These are phyloP conservation scores for Russula compacta DNA, from an alignment of 768 basidiomycete species.

Conservation along the genomic window DNA sequence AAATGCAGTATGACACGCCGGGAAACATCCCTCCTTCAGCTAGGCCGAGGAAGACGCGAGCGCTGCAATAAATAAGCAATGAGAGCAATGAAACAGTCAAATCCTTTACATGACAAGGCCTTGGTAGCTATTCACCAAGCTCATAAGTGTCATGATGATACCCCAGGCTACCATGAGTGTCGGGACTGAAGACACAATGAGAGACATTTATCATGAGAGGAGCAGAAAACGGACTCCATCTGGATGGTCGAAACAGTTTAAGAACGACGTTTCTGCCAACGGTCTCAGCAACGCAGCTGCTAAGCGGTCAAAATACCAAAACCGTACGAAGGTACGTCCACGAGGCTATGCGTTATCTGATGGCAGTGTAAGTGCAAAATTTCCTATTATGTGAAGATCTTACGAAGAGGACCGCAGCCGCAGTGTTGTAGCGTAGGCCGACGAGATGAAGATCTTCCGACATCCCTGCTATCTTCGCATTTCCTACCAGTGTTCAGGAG, in stretches of 20 bases:
- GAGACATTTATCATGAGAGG: background rate
- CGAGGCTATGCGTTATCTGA: constrained; percentile 31
- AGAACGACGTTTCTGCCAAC: constrained; percentile 30
- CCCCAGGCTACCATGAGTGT: constrained; percentile 34
- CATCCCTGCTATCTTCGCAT: constrained; percentile 37
- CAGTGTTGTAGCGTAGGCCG: constrained; percentile 31
- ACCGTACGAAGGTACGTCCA: constrained; percentile 32
- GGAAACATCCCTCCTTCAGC: constrained; percentile 37
- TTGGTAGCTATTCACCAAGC: constrained; percentile 29
- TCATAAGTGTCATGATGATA: constrained; percentile 33
- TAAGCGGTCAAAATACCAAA: background rate
- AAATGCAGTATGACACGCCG: constrained; percentile 37
- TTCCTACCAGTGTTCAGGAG: constrained; percentile 1
- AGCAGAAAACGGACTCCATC: constrained; percentile 27
- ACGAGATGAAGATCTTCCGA: constrained; percentile 29
- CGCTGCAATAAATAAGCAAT: constrained; percentile 21
- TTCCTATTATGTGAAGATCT: background rate
- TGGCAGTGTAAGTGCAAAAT: background rate
- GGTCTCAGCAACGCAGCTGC: background rate
- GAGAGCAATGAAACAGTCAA: background rate
- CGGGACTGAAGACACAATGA: constrained; percentile 28
- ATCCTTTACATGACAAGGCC: constrained; percentile 27
- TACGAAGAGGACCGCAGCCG: constrained; percentile 33
- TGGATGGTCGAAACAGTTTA: constrained; percentile 30
- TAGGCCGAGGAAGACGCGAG: constrained; percentile 37